Conservation (phyloP, 306 rosid species). For the Prosopis cineraria region DNA sequence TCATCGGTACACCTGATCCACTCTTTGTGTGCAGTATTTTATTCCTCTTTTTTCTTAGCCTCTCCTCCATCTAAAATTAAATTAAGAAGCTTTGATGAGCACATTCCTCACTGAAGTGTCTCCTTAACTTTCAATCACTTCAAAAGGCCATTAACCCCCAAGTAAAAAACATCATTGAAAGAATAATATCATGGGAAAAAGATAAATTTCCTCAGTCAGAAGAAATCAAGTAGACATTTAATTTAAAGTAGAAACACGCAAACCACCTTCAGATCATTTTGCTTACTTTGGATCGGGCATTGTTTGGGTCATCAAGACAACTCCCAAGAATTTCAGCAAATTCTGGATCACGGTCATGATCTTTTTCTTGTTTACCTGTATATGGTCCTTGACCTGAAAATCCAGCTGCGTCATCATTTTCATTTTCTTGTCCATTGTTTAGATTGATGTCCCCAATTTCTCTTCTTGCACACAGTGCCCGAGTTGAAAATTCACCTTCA, state of each 20-base stretch:
- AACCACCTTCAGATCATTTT: neutral
- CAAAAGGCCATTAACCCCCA: neutral
- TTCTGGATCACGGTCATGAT: slow-evolving; percentile 81
- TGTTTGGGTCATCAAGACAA: slow-evolving; percentile 72
- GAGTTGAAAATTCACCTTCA: slow-evolving; percentile 32
- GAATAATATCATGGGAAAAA: slow-evolving; percentile 3
- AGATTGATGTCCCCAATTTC: slow-evolving; percentile 48
- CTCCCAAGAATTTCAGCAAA: slow-evolving; percentile 74
- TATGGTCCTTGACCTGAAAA: slow-evolving; percentile 47
- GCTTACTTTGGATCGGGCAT: slow-evolving; percentile 76
- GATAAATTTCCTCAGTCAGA: neutral
- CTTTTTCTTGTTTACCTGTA: slow-evolving; percentile 54
- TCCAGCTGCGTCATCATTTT: slow-evolving; percentile 29
- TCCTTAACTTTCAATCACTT: slow-evolving; percentile 29
- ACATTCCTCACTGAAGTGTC: neutral
- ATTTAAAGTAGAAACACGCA: neutral
- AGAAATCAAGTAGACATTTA: neutral
- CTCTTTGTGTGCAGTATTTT: slow-evolving; percentile 84
- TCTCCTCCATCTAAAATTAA: slow-evolving; percentile 78
- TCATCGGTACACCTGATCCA: slow-evolving; percentile 74
- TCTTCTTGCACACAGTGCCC: slow-evolving; percentile 40
- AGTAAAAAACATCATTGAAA: slow-evolving; percentile 18
- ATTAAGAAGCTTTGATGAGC: neutral
- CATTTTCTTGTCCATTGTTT: slow-evolving; percentile 30
- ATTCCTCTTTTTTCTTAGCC: slow-evolving; percentile 83